Evolutionary conservation across 1,284 basidiomycete genomes (phyloP).

Genomic region (Xerocomus minutiporus): DNA sequence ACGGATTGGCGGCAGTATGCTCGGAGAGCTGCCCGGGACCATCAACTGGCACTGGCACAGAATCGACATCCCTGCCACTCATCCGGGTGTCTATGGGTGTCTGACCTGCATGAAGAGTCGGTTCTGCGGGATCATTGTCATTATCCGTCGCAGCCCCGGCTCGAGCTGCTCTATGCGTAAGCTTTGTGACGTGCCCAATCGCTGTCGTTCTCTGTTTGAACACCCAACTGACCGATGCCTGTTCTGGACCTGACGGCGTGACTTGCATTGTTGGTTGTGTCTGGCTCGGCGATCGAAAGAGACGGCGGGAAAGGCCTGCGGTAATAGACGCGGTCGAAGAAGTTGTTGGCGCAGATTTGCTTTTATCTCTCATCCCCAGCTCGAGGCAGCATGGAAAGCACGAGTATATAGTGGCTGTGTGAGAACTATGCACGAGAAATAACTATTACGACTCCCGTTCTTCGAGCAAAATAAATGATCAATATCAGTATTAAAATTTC

Average conservation of each 20-base stretch:
- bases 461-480: too few species aligned
- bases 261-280: slow-evolving; percentile 16
- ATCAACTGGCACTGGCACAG: slow-evolving; percentile 3
- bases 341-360: background rate
- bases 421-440: background rate
- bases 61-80: slow-evolving; percentile 7
- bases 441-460: background rate
- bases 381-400: background rate
- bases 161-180: slow-evolving; percentile 16
- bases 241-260: slow-evolving; percentile 4
- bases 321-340: background rate
- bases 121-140: slow-evolving; percentile 9
- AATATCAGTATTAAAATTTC: slow-evolving; percentile 2
- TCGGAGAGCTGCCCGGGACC: slow-evolving; percentile 27
- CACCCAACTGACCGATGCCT: slow-evolving; percentile 12
- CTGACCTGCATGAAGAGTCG: slow-evolving; percentile 4
- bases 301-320: slow-evolving; percentile 6
- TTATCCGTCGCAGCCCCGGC: slow-evolving; percentile 7
- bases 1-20: slow-evolving; percentile 25
- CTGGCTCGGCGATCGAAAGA: slow-evolving; percentile 22
- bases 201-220: slow-evolving; percentile 36
- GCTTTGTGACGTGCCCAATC: slow-evolving; percentile 34
- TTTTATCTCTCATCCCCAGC: background rate
- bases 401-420: slow-evolving; percentile 20
- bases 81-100: slow-evolving; percentile 3